Evolutionary conservation across 345 rosid genomes (phyloP).

Genomic region (Dovyalis caffra): DNA sequence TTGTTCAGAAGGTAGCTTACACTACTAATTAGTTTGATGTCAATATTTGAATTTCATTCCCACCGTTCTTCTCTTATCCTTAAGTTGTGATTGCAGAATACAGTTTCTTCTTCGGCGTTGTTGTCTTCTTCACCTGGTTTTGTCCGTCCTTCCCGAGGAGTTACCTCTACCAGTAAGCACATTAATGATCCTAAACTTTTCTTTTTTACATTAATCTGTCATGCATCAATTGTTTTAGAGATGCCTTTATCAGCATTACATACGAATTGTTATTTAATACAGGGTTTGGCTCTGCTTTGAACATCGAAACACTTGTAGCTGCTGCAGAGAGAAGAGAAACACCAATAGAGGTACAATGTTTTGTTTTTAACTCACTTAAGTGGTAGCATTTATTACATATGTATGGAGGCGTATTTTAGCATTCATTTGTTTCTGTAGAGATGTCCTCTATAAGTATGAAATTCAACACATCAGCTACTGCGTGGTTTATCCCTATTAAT

Average conservation of each 20-base stretch:
- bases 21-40: neutral
- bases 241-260: conserved; percentile 6
- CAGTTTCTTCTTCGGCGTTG: conserved; percentile 39
- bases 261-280: conserved; percentile 12
- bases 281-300: conserved; percentile 98
- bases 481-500: neutral
- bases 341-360: conserved; percentile 66
- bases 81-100: conserved; percentile 39
- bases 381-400: conserved; percentile 1
- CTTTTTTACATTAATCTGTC: neutral
- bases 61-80: conserved; percentile 1
- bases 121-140: conserved; percentile 59
- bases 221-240: neutral
- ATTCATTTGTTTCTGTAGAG: neutral
- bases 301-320: conserved; percentile 91
- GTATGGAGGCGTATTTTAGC: neutral
- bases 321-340: conserved; percentile 94
- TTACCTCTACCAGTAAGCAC: conserved; percentile 72
- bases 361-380: neutral
- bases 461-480: neutral
- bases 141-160: conserved; percentile 61
- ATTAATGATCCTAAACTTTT: neutral
- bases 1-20: conserved; percentile 51
- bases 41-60: neutral
- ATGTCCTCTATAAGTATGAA: neutral